Evolutionary conservation across 352 stramenopile genomes (phyloP).

Genomic region (Phytophthora europaea): DNA sequence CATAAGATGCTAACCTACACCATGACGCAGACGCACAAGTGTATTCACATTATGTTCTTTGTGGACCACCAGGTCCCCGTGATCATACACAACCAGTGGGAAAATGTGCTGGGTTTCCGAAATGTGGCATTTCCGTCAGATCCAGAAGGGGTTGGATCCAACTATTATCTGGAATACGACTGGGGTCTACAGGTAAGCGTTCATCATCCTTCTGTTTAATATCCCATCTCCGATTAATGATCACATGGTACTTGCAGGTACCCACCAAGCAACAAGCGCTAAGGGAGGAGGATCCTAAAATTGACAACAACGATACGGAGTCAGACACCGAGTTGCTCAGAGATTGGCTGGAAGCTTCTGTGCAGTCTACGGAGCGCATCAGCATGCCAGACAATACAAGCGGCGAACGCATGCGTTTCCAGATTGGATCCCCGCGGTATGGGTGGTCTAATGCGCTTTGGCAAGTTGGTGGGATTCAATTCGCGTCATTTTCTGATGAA

Average conservation of each 20-base stretch:
- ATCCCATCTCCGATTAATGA: constrained; percentile 4
- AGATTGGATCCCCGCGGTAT: constrained; percentile 65
- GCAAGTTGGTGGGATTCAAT: constrained; percentile 88
- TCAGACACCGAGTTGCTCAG: constrained; percentile 25
- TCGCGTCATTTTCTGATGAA: constrained; percentile 61
- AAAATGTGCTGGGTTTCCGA: constrained; percentile 57
- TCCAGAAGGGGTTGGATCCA: constrained; percentile 60
- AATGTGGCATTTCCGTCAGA: constrained; percentile 54
- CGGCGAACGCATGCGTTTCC: constrained; percentile 60
- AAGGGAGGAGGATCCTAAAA: constrained; percentile 6
- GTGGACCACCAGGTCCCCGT: constrained; percentile 74
- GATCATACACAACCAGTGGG: constrained; percentile 75
- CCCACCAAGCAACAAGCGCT: constrained; percentile 17
- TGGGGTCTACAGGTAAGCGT: constrained; percentile 52
- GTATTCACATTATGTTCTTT: constrained; percentile 76
- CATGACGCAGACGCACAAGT: constrained; percentile 53
- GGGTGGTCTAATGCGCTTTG: constrained; percentile 87
- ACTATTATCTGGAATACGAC: constrained; percentile 82
- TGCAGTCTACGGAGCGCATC: constrained; percentile 9
- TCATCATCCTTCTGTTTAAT: neutral
- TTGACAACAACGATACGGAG: neutral
- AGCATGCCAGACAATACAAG: constrained; percentile 1
- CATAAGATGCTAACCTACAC: constrained; percentile 84
- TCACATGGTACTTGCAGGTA: constrained; percentile 13
- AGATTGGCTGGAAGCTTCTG: constrained; percentile 53